Base-by-base conservation (phyloP, 2,329 filamentous ascomycete genomes). In the Ophiostoma ips region DNA sequence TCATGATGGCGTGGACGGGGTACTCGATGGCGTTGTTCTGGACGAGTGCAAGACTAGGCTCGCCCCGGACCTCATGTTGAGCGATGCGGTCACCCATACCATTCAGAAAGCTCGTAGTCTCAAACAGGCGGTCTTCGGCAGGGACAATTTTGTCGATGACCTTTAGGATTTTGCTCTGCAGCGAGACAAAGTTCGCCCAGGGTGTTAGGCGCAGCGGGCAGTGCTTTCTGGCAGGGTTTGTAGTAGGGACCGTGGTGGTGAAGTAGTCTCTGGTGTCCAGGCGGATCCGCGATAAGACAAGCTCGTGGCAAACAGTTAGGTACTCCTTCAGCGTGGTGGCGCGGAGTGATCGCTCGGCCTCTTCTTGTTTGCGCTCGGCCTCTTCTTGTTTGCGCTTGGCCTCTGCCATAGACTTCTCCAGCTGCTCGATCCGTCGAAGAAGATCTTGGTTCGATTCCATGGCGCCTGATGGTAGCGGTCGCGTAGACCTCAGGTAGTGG, bases 271-370 rank as follows among this genome's bases (percentile, higher is more conserved):
- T 51, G 8, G 51, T 55, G 50, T 63, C 54, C n/a, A 66, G 54
- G 0, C 12, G 33, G 5, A 65, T 53, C 11, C 55, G 55, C 11
- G 57, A 40, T 21, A 57, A 61, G 16, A 64, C 49, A 3, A 56
- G 51, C 35, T 50, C 36, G 49, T 66, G 61, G 50, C 55, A 65
- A 11, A 57, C 55, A 33, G 49, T 24, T 24, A 66, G 58, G 46
- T 65, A 64, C 55, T 65, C 60, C 12, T 58, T 38, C 16, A 66
- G 49, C 40, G 60, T 64, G 9, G 58, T 64, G 11, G 24, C 24
- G 24, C 24, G 24, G 24, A 28, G 5, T 28, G 24, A 28, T 4
- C 16, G 36, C 35, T 5, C 12, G 13, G 36, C 36, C 36, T 38
- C 36, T 35, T 53, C 13, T 48, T 55, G 7, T 10, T 41, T 7